Evolutionary conservation across 1,284 basidiomycete species (phyloP), one percentile per base, ranked within the genome.

Genomic region (Trametes hirsuta): DNA sequence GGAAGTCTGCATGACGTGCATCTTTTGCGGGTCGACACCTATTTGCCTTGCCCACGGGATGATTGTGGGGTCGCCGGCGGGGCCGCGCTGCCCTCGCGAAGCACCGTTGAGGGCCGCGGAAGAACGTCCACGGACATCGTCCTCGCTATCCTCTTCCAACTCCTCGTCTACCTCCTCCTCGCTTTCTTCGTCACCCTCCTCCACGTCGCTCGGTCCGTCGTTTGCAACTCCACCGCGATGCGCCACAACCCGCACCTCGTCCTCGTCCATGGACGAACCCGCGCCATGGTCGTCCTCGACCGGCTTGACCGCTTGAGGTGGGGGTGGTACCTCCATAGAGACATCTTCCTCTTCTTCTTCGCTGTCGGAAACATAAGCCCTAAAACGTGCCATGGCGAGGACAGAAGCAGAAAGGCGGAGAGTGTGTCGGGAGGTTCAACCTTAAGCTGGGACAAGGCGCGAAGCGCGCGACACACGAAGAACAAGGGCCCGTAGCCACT

Each of bases 1-100:
- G 24, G 91, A 90, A 0, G 90, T 85, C 71, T 97, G 95, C 95
- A 97, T 97, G 57, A 95, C 91, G 68, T 93, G 90, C 78, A 96
- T 84, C 73, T 89, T 91, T 72, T 90, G 89, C 45, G 88, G 81
- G 71, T 95, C 91, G 12, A 93, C 77, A 5, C 90, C 90, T 37
- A 91, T 74, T 53, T 84, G 84, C 58, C 87, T 81, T 5, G 87
- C 83, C 86, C 90, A 88, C 41, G 89, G 83, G 57, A 82, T 80
- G 18, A 75, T 65, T 4, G 65, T 68, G 4, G 72, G 64, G 46
- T 74, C 68, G 9, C 34, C 64, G n/a, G 24, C 55, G 40, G 61
- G 67, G 59, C 48, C 49, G 69, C 73, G 71, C 11, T 67, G 67
- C 12, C 75, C 66, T 11, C 71, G 77, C 55, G 72, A 65, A 6